Conservation (phyloP, 148 eudicot genomes). For the Vaccinium vitisidaea region DNA sequence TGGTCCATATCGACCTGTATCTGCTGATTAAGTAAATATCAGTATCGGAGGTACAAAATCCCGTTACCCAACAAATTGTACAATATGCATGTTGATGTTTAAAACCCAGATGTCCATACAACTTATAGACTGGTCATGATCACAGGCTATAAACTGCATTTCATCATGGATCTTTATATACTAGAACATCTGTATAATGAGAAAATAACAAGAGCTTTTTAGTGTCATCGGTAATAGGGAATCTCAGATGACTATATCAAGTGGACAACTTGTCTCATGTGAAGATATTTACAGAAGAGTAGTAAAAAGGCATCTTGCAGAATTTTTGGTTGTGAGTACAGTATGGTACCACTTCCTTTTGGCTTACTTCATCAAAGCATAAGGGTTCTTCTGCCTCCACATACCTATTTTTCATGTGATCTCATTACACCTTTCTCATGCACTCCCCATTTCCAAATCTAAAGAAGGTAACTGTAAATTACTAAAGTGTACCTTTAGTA, state of each 20-base stretch:
- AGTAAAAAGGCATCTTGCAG: neutral
- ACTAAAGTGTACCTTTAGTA: too few species aligned
- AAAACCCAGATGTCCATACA: neutral
- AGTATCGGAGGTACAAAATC: neutral
- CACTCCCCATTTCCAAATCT: neutral
- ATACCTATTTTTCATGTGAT: neutral
- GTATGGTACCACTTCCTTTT: neutral
- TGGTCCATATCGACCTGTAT: neutral
- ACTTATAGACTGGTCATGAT: neutral
- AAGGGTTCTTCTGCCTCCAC: neutral
- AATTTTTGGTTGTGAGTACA: neutral
- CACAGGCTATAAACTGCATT: neutral
- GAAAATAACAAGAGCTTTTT: neutral
- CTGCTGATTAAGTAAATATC: neutral
- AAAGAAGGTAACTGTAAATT: neutral
- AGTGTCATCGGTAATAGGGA: neutral
- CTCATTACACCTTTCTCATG: neutral
- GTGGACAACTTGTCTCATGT: conserved; percentile 2
- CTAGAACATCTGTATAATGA: neutral
- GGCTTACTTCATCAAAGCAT: too few species aligned
- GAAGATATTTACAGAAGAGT: neutral
- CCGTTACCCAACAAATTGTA: too few species aligned
- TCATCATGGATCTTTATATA: neutral
- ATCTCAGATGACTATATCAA: conserved; percentile 4
- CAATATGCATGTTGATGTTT: too few species aligned